Evolutionary conservation across 257 asterid genomes (phyloP).

Genomic region (Jasminum sambac): DNA sequence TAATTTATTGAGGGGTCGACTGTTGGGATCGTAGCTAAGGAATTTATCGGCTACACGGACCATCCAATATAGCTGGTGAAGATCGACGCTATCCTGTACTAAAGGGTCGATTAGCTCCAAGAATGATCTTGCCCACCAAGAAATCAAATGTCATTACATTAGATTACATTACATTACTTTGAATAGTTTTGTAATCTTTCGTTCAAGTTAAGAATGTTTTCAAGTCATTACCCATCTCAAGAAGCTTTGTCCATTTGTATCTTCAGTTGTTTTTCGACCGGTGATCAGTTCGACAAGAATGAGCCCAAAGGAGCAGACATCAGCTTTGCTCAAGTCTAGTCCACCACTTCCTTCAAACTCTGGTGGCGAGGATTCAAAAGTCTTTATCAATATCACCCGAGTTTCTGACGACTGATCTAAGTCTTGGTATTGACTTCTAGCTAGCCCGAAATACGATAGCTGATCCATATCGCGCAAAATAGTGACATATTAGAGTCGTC

Average conservation of each 20-base stretch:
- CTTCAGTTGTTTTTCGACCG: conserved; percentile 51
- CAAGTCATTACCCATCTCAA: conserved; percentile 52
- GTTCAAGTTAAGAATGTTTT: neutral
- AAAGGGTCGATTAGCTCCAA: conserved; percentile 51
- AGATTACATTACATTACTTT: no score
- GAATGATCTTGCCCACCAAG: no score
- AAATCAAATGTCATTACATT: no score
- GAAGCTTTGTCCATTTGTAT: conserved; percentile 57
- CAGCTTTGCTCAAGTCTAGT: conserved; percentile 49
- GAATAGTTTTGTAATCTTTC: no score
- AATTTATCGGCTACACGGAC: conserved; percentile 50
- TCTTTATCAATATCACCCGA: conserved; percentile 47
- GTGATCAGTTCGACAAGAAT: conserved; percentile 60
- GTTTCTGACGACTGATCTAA: conserved; percentile 36
- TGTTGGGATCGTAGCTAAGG: conserved; percentile 25
- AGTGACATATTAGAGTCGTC: neutral
- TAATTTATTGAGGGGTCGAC: conserved; percentile 48
- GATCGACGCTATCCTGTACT: conserved; percentile 43
- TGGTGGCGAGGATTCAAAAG: conserved; percentile 59
- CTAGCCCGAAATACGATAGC: conserved; percentile 52
- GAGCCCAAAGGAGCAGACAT: conserved; percentile 60
- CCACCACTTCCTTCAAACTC: conserved; percentile 50
- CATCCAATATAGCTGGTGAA: conserved; percentile 54
- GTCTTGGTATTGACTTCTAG: conserved; percentile 44
- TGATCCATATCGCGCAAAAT: conserved; percentile 16